phyloP scores from a whole-genome alignment of 1,284 basidiomycete genomes.

The Fistulina hepatica region DNA sequence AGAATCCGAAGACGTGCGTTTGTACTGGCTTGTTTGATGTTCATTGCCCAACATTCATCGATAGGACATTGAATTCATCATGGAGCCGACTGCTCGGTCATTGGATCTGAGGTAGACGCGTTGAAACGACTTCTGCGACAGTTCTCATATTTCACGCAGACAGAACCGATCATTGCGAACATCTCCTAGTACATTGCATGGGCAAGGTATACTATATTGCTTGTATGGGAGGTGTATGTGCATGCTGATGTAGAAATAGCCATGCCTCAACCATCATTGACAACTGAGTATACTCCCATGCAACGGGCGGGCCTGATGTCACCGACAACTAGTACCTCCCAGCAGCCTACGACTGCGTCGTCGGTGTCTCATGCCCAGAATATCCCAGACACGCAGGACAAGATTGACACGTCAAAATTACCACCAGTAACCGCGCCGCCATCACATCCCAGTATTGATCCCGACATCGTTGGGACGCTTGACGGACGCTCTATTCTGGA shows the following conservation, averaged over 20 bases:
- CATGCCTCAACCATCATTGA: slow-evolving; percentile 53
- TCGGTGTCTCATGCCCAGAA: slow-evolving; percentile 16
- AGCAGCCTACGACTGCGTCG: slow-evolving; percentile 13
- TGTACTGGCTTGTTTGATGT: slow-evolving; percentile 4
- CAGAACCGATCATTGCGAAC: slow-evolving; percentile 12
- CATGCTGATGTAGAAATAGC: slow-evolving; percentile 10
- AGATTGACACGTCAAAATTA: slow-evolving; percentile 48
- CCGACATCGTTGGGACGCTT: slow-evolving; percentile 49
- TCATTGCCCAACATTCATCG: background rate
- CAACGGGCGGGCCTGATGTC: slow-evolving; percentile 44
- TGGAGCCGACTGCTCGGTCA: slow-evolving; percentile 58
- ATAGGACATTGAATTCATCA: slow-evolving; percentile 72
- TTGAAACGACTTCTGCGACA: slow-evolving; percentile 2
- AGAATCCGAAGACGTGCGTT: slow-evolving; percentile 36
- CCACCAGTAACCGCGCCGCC: slow-evolving; percentile 57
- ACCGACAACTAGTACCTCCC: slow-evolving; percentile 11
- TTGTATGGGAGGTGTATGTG: too few relatives aligned
- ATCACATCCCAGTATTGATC: slow-evolving; percentile 69
- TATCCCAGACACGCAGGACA: slow-evolving; percentile 8
- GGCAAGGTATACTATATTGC: slow-evolving; percentile 3
- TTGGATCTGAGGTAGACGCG: slow-evolving; percentile 57
- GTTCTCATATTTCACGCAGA: slow-evolving; percentile 19
- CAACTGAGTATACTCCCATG: slow-evolving; percentile 87
- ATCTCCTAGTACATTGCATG: background rate
- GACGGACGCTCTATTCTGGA: slow-evolving; percentile 84